These are phyloP conservation scores for Glycine soja DNA, from an alignment of 306 rosid species.

Conservation along the genomic window DNA sequence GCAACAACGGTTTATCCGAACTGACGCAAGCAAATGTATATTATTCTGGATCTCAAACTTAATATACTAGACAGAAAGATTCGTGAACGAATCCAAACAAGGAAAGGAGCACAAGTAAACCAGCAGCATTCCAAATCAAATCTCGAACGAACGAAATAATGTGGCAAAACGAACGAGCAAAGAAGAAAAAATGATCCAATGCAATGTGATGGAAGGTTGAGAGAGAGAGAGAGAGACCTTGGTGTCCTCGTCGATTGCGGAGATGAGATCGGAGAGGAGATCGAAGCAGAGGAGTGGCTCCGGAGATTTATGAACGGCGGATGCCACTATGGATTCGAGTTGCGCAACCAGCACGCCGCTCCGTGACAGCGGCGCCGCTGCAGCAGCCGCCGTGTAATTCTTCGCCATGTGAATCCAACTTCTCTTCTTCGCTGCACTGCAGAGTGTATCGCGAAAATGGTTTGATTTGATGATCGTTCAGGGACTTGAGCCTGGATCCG, in stretches of 20 bases:
- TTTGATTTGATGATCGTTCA: slow-evolving; percentile 11
- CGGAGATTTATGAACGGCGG: slow-evolving; percentile 79
- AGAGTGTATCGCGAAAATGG: neutral
- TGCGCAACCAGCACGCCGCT: slow-evolving; percentile 96
- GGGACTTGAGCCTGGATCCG: slow-evolving; percentile 30
- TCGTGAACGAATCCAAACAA: slow-evolving; percentile 30
- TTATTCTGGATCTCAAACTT: slow-evolving; percentile 15
- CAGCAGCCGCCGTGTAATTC: slow-evolving; percentile 54
- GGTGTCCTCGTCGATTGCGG: slow-evolving; percentile 84
- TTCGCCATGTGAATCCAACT: slow-evolving; percentile 58
- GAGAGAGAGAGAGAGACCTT: slow-evolving; percentile 59
- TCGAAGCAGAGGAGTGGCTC: slow-evolving; percentile 97
- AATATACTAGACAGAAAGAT: neutral
- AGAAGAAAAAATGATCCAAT: neutral
- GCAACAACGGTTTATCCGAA: slow-evolving; percentile 19
- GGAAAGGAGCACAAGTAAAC: slow-evolving; percentile 11
- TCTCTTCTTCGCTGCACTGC: neutral
- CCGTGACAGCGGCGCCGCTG: slow-evolving; percentile 82
- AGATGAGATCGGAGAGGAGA: slow-evolving; percentile 97
- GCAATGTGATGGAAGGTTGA: slow-evolving; percentile 13
- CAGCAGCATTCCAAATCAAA: slow-evolving; percentile 20
- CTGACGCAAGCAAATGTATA: slow-evolving; percentile 32
- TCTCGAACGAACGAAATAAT: neutral
- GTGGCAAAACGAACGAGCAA: slow-evolving; percentile 22
- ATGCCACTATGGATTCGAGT: slow-evolving; percentile 93